Percentiles rank a stretch among this genome's conserved stretches.
phyloP scores from a whole-genome alignment of 352 stramenopile genomes.

The Salisapilia sapeloensis region DNA sequence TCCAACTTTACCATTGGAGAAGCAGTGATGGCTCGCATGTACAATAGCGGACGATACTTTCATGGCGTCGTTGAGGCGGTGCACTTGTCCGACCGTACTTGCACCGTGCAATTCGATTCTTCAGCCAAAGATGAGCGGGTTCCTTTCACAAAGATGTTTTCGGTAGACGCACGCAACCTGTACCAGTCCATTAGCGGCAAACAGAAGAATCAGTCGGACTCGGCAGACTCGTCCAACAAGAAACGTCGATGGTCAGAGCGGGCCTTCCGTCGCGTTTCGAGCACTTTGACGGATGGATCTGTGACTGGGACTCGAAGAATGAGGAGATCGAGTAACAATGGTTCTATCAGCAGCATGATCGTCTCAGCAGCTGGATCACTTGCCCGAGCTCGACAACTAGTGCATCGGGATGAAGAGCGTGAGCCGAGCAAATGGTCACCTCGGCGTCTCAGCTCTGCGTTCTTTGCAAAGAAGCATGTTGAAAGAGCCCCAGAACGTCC shows the following conservation, averaged over 20 bases:
- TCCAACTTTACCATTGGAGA: conserved; percentile 35
- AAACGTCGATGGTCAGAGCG: no score
- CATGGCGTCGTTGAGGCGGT: conserved; percentile 34
- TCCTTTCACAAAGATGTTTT: conserved; percentile 54
- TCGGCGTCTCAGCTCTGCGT: no score
- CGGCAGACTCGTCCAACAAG: no score
- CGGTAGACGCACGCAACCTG: conserved; percentile 24
- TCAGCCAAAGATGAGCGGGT: conserved; percentile 39
- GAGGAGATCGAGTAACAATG: no score
- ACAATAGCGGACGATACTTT: conserved; percentile 39
- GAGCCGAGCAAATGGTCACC: conserved; percentile 21
- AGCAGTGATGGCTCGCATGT: conserved; percentile 34
- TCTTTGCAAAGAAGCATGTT: no score
- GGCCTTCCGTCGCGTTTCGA: no score
- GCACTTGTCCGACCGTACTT: conserved; percentile 33
- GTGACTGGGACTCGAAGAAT: no score
- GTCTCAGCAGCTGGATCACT: conserved; percentile 31
- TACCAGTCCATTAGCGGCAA: conserved; percentile 17
- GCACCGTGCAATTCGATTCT: conserved; percentile 50
- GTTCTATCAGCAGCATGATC: conserved; percentile 38
- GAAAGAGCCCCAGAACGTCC: no score
- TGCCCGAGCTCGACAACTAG: conserved; percentile 19
- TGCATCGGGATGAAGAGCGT: conserved; percentile 12
- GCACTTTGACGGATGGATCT: no score
- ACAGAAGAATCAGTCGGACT: no score